Base-by-base conservation (phyloP, 116 monocot species). In the Trichopus zeylanicus region DNA sequence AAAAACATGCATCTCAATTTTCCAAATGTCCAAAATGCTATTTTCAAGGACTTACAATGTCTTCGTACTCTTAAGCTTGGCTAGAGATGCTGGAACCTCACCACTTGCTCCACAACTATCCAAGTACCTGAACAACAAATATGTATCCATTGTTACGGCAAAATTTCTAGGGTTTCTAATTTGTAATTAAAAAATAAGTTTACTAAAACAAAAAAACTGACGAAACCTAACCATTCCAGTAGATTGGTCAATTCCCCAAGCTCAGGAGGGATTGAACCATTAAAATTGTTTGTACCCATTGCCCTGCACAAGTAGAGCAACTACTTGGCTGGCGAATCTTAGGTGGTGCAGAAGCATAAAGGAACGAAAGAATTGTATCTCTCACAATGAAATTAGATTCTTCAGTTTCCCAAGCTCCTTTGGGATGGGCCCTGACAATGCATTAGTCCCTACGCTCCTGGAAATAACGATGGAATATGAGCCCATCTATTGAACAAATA, bases 191-290 rank as follows among this genome's bases (percentile, higher is more conserved):
- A 0, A 42, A 0, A 13, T 4, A 42, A 42, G 1, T 16, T 42
- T 42, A 1, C n/a, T 16, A 13, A 18, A 42, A n/a, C n/a, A 49
- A 21, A 49, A 49, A 49, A 49, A 20, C 15, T 19, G 22, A 49
- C 4, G 4, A 7, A 27, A 2, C 13, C 18, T 53, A 20, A 53
- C 53, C 6, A 15, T 64, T 78, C 28, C 59, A 75, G 25, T 18
- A 87, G 66, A 39, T 8, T 75, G 9, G 26, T 75, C 59, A 87
- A 62, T 9, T 78, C 75, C 34, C 86, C 86, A 59, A 87, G 42
- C 55, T 87, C 86, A 42, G 48, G 28, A 60, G 86, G 86, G 31
- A 87, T 57, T 26, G 72, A 33, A 1, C 86, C 86, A 26, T 37
- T 81, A 51, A 87, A 87, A 20, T 64, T 73, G 46, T 87, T 87